Base-by-base conservation (phyloP, 371 early-diverging fungal genomes). In the Mortierella sp. region DNA sequence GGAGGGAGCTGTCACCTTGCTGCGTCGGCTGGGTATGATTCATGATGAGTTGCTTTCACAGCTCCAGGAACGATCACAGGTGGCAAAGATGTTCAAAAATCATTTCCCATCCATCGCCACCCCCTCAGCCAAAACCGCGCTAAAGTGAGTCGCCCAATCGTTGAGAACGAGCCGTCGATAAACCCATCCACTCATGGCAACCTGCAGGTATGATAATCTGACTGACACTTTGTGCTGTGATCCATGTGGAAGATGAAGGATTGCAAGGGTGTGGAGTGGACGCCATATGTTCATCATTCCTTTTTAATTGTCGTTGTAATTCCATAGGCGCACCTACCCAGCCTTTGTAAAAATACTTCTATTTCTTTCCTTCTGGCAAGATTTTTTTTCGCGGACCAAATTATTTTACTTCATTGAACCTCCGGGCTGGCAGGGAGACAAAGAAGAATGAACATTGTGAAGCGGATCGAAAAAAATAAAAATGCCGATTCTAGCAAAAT, bases 31-130 rank as follows among this genome's bases (percentile, higher is more conserved):
- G 55, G 55, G 55, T 55, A 55, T n/a, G 55, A 24, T 55, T n/a
- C n/a, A 55, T n/a, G 55, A 55, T 55, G 55, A 55, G 7, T 24
- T 55, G n/a, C 24, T 55, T 24, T 55, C 55, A n/a, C n/a, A 55
- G 55, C 55, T 55, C n/a, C 55, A 55, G 55, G 55, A 55, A 55
- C n/a, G 55, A 55, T 10, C 55, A 24, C 27, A 1, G 10, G 55
- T 55, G 21, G n/a, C 55, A 0, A 54, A 54, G 55, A n/a, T 55
- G 55, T n/a, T 16, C 55, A 55, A 55, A 27, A 24, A 6, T n/a
- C 55, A 55, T n/a, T 55, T 55, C n/a, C 55, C n/a, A 55, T 55
- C 55, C 27, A 55, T 55, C 55, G 55, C 55, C 55, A 55, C 55
- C 55, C 55, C 55, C n/a, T 55, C 55, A 55, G 24, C 55, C n/a